Conservation (phyloP, 129 eudicot species). For the Ambrosia trifida region DNA sequence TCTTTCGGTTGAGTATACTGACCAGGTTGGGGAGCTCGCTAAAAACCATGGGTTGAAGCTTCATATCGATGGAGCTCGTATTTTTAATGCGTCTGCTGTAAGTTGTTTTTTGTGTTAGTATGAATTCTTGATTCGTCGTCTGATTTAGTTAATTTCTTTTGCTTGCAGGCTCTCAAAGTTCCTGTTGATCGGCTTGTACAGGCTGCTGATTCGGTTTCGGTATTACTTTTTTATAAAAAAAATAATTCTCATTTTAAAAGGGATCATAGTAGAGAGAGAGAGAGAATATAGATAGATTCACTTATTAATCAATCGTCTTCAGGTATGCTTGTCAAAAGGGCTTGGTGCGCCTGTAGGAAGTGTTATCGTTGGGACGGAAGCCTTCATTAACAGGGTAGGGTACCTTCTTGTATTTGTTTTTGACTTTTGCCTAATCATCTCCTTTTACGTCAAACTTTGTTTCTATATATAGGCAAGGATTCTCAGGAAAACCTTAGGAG, state of each 20-base stretch:
- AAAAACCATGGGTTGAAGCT: constrained; percentile 85
- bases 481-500: constrained; percentile 91
- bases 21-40: constrained; percentile 84
- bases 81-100: constrained; percentile 86
- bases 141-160: no score
- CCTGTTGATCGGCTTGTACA: constrained; percentile 91
- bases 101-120: constrained; percentile 23
- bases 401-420: constrained; percentile 23
- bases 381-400: constrained; percentile 87
- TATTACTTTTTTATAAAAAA: constrained; percentile 27
- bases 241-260: background rate
- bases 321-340: constrained; percentile 96
- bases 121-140: no score
- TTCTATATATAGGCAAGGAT: constrained; percentile 64
- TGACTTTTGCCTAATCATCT: background rate
- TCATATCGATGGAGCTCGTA: constrained; percentile 97
- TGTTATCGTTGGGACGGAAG: constrained; percentile 75
- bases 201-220: constrained; percentile 99
- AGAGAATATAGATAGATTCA: background rate
- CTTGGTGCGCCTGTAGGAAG: constrained; percentile 97
- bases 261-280: background rate
- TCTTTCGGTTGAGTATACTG: constrained; percentile 77
- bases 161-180: constrained; percentile 83
- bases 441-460: background rate
- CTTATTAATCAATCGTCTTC: background rate